A percentile compares a stretch with the other conserved stretches of the same genome.
phyloP scores from a whole-genome alignment of 768 basidiomycete species.

The Porpolomopsis calyptriformis region DNA sequence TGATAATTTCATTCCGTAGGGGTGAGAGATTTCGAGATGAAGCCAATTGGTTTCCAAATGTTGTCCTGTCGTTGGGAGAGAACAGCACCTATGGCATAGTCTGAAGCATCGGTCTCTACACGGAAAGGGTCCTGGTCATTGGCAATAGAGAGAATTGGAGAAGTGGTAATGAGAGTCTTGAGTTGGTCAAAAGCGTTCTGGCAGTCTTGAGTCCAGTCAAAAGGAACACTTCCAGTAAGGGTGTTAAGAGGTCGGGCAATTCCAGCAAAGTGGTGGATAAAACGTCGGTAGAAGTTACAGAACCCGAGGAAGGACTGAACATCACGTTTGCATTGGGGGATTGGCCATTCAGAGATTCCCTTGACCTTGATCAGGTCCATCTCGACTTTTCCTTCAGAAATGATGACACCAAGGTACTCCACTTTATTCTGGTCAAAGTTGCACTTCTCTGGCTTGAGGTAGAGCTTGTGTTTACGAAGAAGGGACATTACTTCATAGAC shows the following conservation, averaged over 20 bases:
- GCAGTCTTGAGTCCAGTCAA: constrained; percentile 11
- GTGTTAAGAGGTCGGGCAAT: constrained; percentile 18
- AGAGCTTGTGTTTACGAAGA: constrained; percentile 24
- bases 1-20: too few relatives aligned
- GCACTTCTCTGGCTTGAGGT: constrained; percentile 29
- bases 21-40: too few relatives aligned
- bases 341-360: constrained; percentile 21
- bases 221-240: constrained; percentile 18
- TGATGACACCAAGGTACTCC: constrained; percentile 22
- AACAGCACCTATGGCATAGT: constrained; percentile 20
- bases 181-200: constrained; percentile 17
- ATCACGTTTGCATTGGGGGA: constrained; percentile 13
- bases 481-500: constrained; percentile 16
- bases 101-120: constrained; percentile 16
- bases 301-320: constrained; percentile 27
- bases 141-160: not conserved
- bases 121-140: not conserved
- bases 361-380: constrained; percentile 29
- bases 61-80: constrained; percentile 17
- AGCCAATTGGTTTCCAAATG: too few relatives aligned
- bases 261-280: constrained; percentile 20
- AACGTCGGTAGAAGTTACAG: constrained; percentile 28
- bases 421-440: constrained; percentile 15
- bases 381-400: constrained; percentile 2
- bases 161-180: constrained; percentile 12